These are phyloP conservation scores for Trametopsis cervina DNA, from an alignment of 768 basidiomycete genomes.

Conservation along the genomic window DNA sequence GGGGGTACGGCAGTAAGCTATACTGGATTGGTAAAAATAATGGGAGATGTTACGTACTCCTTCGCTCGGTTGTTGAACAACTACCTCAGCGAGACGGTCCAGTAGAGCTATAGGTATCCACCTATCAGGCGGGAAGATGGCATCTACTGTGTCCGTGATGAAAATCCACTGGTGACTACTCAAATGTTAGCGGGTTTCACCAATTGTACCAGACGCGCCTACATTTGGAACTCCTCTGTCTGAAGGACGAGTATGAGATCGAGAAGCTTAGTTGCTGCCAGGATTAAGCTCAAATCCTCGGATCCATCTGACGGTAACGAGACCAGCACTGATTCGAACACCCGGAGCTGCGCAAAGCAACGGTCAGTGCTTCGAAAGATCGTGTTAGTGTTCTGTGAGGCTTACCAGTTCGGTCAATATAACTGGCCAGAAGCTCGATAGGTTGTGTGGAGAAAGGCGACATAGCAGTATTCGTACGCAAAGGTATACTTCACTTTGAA, in stretches of 20 bases:
- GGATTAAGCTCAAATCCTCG: slow-evolving; percentile 74
- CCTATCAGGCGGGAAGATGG: slow-evolving; percentile 79
- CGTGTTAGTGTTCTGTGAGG: slow-evolving; percentile 3
- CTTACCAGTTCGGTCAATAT: slow-evolving; percentile 85
- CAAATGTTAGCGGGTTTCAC: neutral
- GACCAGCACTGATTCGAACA: slow-evolving; percentile 78
- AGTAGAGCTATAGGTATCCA: slow-evolving; percentile 85
- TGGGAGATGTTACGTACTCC: slow-evolving; percentile 20
- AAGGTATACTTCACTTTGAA: slow-evolving; percentile 92
- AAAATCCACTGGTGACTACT: slow-evolving; percentile 96
- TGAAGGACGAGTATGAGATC: slow-evolving; percentile 90
- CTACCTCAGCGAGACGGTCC: slow-evolving; percentile 83
- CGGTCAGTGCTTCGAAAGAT: neutral
- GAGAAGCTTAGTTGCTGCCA: slow-evolving; percentile 90
- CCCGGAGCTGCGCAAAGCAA: slow-evolving; percentile 55
- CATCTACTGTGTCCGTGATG: slow-evolving; percentile 95
- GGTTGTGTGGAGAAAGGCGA: slow-evolving; percentile 82
- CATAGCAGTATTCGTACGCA: slow-evolving; percentile 89
- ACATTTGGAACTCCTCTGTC: slow-evolving; percentile 98
- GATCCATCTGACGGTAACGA: slow-evolving; percentile 73
- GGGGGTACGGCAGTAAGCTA: neutral
- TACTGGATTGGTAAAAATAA: slow-evolving; percentile 2
- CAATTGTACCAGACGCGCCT: slow-evolving; percentile 3
- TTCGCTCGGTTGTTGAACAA: slow-evolving; percentile 55
- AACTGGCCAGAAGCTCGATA: slow-evolving; percentile 96